Conservation (phyloP, 257 asterid genomes). For the Nicotiana undulata region DNA sequence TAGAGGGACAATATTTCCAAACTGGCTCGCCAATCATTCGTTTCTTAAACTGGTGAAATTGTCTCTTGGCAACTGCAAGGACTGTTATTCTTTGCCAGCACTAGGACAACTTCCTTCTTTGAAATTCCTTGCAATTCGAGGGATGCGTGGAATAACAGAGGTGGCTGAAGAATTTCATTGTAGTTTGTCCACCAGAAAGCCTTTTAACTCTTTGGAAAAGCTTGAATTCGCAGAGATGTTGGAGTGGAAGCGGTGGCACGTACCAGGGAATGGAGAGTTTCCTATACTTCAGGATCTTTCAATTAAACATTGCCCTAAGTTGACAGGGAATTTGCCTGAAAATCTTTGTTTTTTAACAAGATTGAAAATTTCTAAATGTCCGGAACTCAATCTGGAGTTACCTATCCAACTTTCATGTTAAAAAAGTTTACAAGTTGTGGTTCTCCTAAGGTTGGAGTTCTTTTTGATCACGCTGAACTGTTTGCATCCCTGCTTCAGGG, state of each 20-base stretch:
- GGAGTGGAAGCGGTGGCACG: background rate
- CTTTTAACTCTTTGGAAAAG: background rate
- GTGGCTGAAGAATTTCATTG: background rate
- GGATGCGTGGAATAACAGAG: background rate
- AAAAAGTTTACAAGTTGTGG: background rate
- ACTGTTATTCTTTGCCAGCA: slow-evolving; percentile 9
- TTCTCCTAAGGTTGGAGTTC: background rate
- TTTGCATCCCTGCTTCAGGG: background rate
- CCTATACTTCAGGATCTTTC: background rate
- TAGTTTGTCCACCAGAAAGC: background rate
- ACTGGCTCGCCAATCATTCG: background rate
- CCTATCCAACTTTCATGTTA: background rate
- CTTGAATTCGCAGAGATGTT: background rate
- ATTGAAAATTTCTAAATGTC: background rate
- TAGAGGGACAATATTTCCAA: background rate
- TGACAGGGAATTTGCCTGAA: background rate
- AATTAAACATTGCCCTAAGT: background rate
- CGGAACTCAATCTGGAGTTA: background rate
- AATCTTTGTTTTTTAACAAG: background rate
- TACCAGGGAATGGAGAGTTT: background rate
- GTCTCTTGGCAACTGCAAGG: background rate
- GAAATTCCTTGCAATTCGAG: background rate
- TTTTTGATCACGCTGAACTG: background rate
- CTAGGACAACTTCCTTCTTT: slow-evolving; percentile 2
- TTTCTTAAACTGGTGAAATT: background rate